Base-by-base conservation (phyloP, 1,284 basidiomycete genomes). In the Stereum hirsutum region DNA sequence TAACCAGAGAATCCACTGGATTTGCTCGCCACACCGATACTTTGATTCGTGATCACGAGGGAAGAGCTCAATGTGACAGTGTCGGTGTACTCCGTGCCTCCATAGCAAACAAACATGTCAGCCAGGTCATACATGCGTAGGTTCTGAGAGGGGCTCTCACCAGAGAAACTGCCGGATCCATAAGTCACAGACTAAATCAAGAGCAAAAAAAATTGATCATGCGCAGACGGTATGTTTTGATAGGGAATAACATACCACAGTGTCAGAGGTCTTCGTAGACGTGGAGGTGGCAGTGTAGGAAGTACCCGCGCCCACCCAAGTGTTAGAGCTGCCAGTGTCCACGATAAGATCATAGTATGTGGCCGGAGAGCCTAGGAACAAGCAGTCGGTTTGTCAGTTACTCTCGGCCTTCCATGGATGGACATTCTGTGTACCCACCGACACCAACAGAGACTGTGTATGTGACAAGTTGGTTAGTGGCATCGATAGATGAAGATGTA, bases 271-370 rank as follows among this genome's bases (percentile, higher is more conserved):
- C 43, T 59, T 49, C 10, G 45, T 46, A 42, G 70, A 75, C 24
- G 76, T 72, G 44, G 63, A 65, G 1, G 78, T 80, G 47, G 47
- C 45, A n/a, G 56, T 57, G 51, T 74, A 84, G 2, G 59, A 6
- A 21, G 50, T 62, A n/a, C 37, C 52, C 24, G 80, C 75, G 25
- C 80, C 79, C 34, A 83, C 62, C 81, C 81, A 84, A 10, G 78
- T 83, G 63, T 80, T 81, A 26, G 78, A 78, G 41, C 59, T 61
- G 7, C 61, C 62, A 45, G 50, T 50, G 21, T 52, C 50, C 15
- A 52, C 36, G 25, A 64, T 38, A 23, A 63, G 51, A 17, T 46
- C 45, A 46, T 59, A 83, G 14, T 59, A 55, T 3, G 77, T 80
- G 14, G 78, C 57, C 4, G 78, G 79, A 48, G 50, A 69, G 32